phyloP scores from a whole-genome alignment of 2,329 filamentous ascomycete genomes.

The Fusarium continuum region DNA sequence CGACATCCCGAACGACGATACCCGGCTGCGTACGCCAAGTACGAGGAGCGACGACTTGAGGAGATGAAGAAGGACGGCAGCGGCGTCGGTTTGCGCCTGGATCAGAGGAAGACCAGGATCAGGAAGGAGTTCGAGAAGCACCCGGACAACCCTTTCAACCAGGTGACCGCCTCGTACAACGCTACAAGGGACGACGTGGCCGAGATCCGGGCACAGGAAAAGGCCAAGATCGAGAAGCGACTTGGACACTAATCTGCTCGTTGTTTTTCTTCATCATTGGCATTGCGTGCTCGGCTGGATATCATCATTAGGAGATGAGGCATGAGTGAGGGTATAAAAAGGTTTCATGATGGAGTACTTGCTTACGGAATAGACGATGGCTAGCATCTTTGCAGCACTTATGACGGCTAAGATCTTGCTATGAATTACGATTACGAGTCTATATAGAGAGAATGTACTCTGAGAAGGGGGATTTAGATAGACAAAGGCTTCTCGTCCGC shows the following conservation, averaged over 20 bases:
- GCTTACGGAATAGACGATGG: constrained; percentile 32
- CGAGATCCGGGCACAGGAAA: constrained; percentile 72
- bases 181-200: constrained; percentile 79
- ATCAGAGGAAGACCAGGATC: constrained; percentile 86
- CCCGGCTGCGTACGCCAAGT: constrained; percentile 85
- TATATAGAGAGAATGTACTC: not conserved
- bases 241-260: constrained; percentile 54
- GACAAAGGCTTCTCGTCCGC: not conserved
- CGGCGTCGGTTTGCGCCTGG: constrained; percentile 75
- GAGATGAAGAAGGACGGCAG: constrained; percentile 87
- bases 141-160: constrained; percentile 95
- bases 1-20: constrained; percentile 87
- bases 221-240: constrained; percentile 76
- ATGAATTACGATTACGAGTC: constrained; percentile 2
- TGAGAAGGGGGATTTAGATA: not conserved
- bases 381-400: constrained; percentile 23
- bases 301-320: not conserved
- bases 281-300: not conserved
- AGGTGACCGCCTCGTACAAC: constrained; percentile 80
- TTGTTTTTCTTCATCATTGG: not conserved
- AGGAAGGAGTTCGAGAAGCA: constrained; percentile 94
- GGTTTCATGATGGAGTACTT: constrained; percentile 22
- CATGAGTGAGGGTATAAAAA: constrained; percentile 7
- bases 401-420: constrained; percentile 1
- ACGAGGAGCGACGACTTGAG: constrained; percentile 79